These are phyloP conservation scores for Periconia digitata DNA, from an alignment of 2,329 filamentous ascomycete species.

Conservation along the genomic window DNA sequence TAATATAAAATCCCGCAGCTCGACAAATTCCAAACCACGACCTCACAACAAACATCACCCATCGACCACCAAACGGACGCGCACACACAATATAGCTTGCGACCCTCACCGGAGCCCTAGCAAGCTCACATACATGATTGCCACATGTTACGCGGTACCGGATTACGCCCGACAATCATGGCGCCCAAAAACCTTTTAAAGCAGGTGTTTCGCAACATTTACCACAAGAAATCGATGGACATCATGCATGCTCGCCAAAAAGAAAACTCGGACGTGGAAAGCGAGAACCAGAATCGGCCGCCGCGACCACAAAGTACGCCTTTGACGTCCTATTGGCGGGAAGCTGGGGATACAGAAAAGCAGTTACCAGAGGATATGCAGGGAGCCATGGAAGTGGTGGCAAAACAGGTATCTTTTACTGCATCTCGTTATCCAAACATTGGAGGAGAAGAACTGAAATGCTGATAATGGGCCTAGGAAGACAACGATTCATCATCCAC, in stretches of 20 bases:
- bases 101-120: too few relatives aligned
- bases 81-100: too few relatives aligned
- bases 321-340: background rate
- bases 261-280: background rate
- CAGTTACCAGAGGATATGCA: background rate
- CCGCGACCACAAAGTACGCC: background rate
- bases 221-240: background rate
- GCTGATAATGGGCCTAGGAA: background rate
- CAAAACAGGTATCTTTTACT: background rate
- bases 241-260: background rate
- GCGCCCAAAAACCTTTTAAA: background rate
- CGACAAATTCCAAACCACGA: too few relatives aligned
- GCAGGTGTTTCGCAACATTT: background rate
- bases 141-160: too few relatives aligned
- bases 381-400: background rate
- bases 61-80: too few relatives aligned
- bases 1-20: too few relatives aligned
- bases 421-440: background rate
- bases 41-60: too few relatives aligned
- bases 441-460: too few relatives aligned
- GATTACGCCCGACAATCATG: background rate
- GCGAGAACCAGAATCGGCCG: background rate
- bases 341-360: background rate
- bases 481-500: background rate
- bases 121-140: too few relatives aligned